A percentile compares a stretch with the other conserved stretches of the same genome.
Conservation (phyloP, 768 basidiomycete genomes). For the Amanita molliuscula region DNA sequence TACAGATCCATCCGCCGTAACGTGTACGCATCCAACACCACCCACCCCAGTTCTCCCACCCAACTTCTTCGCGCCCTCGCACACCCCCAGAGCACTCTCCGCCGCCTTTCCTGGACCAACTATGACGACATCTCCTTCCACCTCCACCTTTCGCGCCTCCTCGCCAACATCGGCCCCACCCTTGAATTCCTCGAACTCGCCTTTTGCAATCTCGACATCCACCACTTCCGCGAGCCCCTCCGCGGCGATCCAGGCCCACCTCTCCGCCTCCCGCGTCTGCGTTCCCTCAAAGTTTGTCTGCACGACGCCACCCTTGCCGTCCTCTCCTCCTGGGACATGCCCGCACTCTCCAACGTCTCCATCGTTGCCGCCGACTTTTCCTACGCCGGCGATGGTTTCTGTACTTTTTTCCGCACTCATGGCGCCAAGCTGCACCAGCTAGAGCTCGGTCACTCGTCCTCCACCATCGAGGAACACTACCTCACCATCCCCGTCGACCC, state of each 20-base stretch:
- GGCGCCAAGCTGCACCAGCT: conserved; percentile 52
- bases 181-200: conserved; percentile 64
- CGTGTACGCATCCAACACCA: conserved; percentile 31
- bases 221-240: conserved; percentile 14
- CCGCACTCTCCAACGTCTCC: conserved; percentile 48
- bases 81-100: conserved; percentile 40
- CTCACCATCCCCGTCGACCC: conserved; percentile 31
- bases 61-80: conserved; percentile 51
- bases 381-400: conserved; percentile 57
- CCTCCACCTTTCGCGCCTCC: conserved; percentile 41
- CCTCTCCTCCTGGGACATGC: conserved; percentile 60
- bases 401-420: conserved; percentile 56
- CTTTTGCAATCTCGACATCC: conserved; percentile 39
- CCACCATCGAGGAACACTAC: conserved; percentile 58
- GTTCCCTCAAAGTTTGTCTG: conserved; percentile 58
- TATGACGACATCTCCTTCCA: conserved; percentile 56
- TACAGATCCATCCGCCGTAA: conserved; percentile 53
- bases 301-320: conserved; percentile 64
- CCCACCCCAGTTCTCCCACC: conserved; percentile 33
- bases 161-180: conserved; percentile 37
- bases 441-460: conserved; percentile 64
- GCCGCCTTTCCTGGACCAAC: conserved; percentile 60
- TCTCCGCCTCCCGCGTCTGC: conserved; percentile 50
- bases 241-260: conserved; percentile 16
- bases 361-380: conserved; percentile 64